These are phyloP conservation scores for Colletotrichum endophyticum DNA, from an alignment of 2,329 filamentous ascomycete species.

Conservation along the genomic window DNA sequence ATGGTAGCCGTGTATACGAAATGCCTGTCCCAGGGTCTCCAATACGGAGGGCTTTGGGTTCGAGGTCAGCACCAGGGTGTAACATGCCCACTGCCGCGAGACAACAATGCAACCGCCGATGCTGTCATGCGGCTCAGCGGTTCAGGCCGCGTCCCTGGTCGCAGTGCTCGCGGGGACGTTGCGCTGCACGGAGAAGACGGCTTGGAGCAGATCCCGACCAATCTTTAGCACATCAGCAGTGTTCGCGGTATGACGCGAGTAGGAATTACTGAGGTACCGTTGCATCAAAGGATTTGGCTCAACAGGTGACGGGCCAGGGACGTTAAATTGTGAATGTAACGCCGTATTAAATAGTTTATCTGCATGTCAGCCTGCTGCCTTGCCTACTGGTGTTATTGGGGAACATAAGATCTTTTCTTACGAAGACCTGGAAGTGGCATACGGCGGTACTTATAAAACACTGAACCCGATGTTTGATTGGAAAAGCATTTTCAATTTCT, in stretches of 20 bases:
- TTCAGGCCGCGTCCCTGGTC: not conserved
- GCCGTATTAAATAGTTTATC: not conserved
- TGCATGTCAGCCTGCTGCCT: not conserved
- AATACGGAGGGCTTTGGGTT: not conserved
- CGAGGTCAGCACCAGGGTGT: not conserved
- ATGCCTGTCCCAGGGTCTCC: not conserved
- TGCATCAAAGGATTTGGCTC: not conserved
- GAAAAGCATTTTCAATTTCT: accelerated
- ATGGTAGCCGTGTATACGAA: no score
- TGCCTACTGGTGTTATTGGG: not conserved
- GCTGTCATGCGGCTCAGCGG: not conserved
- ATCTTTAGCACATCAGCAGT: not conserved
- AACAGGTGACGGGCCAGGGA: not conserved
- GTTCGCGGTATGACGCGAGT: not conserved
- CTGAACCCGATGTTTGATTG: accelerated
- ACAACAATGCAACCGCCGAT: not conserved
- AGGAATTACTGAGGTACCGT: not conserved
- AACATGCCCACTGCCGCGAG: not conserved
- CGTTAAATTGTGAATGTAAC: not conserved
- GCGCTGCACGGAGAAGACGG: not conserved
- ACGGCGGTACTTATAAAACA: not conserved
- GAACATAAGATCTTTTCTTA: not conserved
- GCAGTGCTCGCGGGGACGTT: not conserved
- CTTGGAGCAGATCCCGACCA: not conserved
- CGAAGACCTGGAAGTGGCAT: not conserved